Conservation (phyloP, 352 stramenopile species). For the Phytophthora nicotianae region DNA sequence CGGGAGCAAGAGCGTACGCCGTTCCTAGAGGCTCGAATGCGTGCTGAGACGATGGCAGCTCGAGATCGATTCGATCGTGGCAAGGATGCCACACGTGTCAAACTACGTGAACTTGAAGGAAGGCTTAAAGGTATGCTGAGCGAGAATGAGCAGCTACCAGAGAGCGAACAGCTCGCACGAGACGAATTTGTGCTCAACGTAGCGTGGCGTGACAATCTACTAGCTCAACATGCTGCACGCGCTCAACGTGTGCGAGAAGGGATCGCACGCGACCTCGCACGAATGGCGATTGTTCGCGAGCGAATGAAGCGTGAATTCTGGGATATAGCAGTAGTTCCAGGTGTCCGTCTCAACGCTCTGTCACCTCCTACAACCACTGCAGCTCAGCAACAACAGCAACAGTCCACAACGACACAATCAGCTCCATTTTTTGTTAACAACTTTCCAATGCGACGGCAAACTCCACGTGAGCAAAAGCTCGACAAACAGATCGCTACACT, state of each 20-base stretch:
- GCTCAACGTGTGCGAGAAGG: constrained; percentile 67
- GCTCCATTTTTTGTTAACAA: constrained; percentile 70
- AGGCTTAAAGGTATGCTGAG: constrained; percentile 71
- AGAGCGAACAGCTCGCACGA: constrained; percentile 70
- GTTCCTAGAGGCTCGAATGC: constrained; percentile 50
- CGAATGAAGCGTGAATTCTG: constrained; percentile 93
- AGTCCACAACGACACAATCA: background rate
- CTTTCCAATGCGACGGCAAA: constrained; percentile 75
- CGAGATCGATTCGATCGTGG: constrained; percentile 67
- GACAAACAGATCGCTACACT: constrained; percentile 63
- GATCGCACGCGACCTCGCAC: constrained; percentile 73
- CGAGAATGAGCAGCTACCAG: constrained; percentile 72
- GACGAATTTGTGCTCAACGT: constrained; percentile 93
- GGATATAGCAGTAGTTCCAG: constrained; percentile 80
- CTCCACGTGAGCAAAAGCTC: constrained; percentile 50
- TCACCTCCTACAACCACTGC: constrained; percentile 11
- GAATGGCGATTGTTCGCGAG: constrained; percentile 79
- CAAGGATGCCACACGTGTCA: constrained; percentile 68
- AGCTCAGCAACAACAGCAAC: constrained; percentile 4
- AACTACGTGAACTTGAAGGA: constrained; percentile 66
- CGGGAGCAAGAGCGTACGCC: constrained; percentile 38
- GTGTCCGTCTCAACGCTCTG: constrained; percentile 65
- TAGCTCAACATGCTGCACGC: constrained; percentile 53
- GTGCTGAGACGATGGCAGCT: constrained; percentile 40
- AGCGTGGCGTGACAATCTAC: constrained; percentile 63